Evolutionary conservation across 805 yeast genomes (phyloP).

Genomic region (Yamadazyma tumulicola): DNA sequence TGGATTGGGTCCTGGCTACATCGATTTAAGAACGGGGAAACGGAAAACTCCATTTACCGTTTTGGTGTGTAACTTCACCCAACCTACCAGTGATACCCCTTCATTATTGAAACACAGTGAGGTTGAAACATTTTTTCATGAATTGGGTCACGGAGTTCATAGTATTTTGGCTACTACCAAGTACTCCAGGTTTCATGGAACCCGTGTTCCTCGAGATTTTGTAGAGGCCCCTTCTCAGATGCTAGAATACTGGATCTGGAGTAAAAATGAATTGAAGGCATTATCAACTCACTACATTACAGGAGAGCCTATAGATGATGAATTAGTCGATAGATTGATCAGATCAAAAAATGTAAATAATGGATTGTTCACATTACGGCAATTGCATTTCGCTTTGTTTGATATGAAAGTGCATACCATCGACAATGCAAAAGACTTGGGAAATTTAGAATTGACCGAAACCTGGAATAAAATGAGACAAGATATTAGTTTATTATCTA

Average conservation of each 20-base stretch:
- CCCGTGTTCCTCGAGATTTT: slow-evolving; percentile 77
- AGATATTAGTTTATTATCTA: slow-evolving; percentile 55
- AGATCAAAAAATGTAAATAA: slow-evolving; percentile 73
- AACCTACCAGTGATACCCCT: slow-evolving; percentile 66
- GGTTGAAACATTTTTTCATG: slow-evolving; percentile 84
- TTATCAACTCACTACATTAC: slow-evolving; percentile 67
- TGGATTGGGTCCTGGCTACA: slow-evolving; percentile 59
- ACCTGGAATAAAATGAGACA: slow-evolving; percentile 68
- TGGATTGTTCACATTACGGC: slow-evolving; percentile 68
- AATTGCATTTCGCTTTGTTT: slow-evolving; percentile 73
- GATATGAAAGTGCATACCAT: slow-evolving; percentile 70
- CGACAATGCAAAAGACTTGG: slow-evolving; percentile 30
- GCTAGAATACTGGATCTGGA: slow-evolving; percentile 89
- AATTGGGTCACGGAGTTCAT: slow-evolving; percentile 87
- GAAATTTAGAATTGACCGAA: slow-evolving; percentile 43
- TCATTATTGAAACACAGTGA: slow-evolving; percentile 74
- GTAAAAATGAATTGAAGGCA: slow-evolving; percentile 50
- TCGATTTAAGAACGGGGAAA: slow-evolving; percentile 40
- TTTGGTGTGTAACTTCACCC: slow-evolving; percentile 80
- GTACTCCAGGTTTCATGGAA: slow-evolving; percentile 70
- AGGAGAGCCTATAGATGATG: slow-evolving; percentile 54
- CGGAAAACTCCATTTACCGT: slow-evolving; percentile 69
- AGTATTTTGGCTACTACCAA: slow-evolving; percentile 64
- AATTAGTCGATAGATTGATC: slow-evolving; percentile 54
- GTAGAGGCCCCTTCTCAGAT: slow-evolving; percentile 91